Base-by-base conservation (phyloP, 768 basidiomycete genomes). In the Leccinellum rugosiceps region DNA sequence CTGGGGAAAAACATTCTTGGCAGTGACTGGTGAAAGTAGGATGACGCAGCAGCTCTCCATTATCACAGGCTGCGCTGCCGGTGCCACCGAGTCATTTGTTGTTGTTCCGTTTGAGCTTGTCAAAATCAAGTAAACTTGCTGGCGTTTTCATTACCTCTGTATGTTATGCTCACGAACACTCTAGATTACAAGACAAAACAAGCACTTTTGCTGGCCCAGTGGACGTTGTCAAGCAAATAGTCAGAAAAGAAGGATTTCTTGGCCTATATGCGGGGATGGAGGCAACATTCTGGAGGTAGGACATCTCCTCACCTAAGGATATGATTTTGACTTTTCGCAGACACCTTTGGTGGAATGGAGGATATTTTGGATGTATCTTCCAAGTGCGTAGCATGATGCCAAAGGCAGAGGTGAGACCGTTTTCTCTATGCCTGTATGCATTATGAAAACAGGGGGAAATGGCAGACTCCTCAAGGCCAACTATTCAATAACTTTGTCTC, bases 41-140 rank as follows among this genome's bases (percentile, higher is more conserved):
- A 98, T 97, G 92, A 93, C 87, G 5, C 92, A 93, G 65, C 73
- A 81, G 8, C 71, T 99, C n/a, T 92, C 94, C 3, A 82, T 95
- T 63, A 58, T 93, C 51, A 99, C 96, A 0, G 97, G 97, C 7
- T 94, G 90, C 67, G 86, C 84, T 50, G 97, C 97, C 15, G 97
- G 97, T 58, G 97, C 95, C 9, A 96, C 94, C 11, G 97, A 98
- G 78, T 91, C 89, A 62, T 85, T 98, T 66, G 88, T 94, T 31
- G 91, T 98, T 44, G 95, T 98, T 1, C 97, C 97, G 0, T 99
- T 98, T 66, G 97, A 99, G 73, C 84, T 94, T 23, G 92, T 94
- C 53, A 94, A 94, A 71, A 94, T 94, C 73, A 89, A 86, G 89
- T 71, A 46, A 51, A 43, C 28, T 28, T n/a, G 10, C 21, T 1